phyloP scores from a whole-genome alignment of 2,329 filamentous ascomycete species.

The Xylaria sp. region DNA sequence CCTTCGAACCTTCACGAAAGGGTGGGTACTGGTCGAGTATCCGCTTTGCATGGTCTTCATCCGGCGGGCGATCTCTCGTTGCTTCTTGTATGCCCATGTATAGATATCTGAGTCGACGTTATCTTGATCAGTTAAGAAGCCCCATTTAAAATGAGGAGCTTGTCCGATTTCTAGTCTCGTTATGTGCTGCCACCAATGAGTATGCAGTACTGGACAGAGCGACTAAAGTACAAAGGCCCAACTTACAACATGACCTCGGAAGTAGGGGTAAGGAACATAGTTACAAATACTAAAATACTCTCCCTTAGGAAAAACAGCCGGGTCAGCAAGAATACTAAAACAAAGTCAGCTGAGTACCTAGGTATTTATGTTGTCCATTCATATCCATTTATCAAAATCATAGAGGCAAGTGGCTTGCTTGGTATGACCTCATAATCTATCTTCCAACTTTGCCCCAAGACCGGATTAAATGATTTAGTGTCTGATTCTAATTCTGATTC shows the following conservation, averaged over 20 bases:
- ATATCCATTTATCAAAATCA: slow-evolving; percentile 8
- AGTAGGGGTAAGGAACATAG: slow-evolving; percentile 28
- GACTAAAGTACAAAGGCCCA: background rate
- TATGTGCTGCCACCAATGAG: slow-evolving; percentile 59
- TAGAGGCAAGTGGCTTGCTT: background rate
- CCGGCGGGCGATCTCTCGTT: slow-evolving; percentile 67
- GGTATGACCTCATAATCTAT: background rate
- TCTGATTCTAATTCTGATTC: no score
- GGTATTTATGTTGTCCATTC: slow-evolving; percentile 25
- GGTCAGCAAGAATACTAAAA: background rate
- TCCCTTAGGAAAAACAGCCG: background rate
- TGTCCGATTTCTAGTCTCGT: slow-evolving; percentile 52
- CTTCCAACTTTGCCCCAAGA: background rate
- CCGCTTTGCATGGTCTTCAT: slow-evolving; percentile 60
- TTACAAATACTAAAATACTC: slow-evolving; percentile 23
- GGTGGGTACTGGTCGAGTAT: slow-evolving; percentile 54
- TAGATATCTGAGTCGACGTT: slow-evolving; percentile 64
- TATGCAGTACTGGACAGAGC: no score
- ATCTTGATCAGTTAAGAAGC: slow-evolving; percentile 50
- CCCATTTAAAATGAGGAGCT: slow-evolving; percentile 57
- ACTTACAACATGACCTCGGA: slow-evolving; percentile 20
- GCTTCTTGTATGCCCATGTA: slow-evolving; percentile 71
- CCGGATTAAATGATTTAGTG: background rate
- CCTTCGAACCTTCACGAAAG: slow-evolving; percentile 46
- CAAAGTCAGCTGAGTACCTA: background rate